phyloP scores from a whole-genome alignment of 176 grass and related monocot genomes.

The Avena eriantha region DNA sequence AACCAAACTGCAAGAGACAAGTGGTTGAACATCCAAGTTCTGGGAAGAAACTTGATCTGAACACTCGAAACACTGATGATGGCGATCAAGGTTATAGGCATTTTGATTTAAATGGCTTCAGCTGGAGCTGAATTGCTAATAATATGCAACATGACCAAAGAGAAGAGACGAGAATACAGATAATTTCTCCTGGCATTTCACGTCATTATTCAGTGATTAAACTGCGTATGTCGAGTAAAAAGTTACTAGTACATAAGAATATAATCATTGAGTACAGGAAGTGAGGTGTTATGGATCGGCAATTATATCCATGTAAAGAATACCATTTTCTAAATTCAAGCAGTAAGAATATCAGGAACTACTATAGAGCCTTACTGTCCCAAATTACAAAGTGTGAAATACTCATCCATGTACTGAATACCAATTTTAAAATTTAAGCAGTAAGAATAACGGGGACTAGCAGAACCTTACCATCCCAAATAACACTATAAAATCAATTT shows the following conservation, averaged over 20 bases:
- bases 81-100: constrained; percentile 65
- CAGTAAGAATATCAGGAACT: background rate
- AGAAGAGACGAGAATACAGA: constrained; percentile 34
- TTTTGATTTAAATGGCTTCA: constrained; percentile 94
- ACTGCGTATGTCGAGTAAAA: background rate
- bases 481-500: constrained; percentile 1
- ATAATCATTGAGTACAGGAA: constrained; percentile 15
- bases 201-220: constrained; percentile 13
- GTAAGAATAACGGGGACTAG: background rate
- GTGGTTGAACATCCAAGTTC: constrained; percentile 49
- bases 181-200: constrained; percentile 32
- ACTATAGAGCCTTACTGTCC: background rate
- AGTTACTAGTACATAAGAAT: constrained; percentile 10
- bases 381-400: background rate
- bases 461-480: background rate
- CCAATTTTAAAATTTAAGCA: background rate
- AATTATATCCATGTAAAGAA: constrained; percentile 24
- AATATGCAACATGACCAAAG: constrained; percentile 40
- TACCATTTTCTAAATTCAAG: background rate
- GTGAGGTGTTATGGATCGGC: background rate
- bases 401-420: constrained; percentile 9
- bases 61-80: constrained; percentile 70
- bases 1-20: constrained; percentile 50
- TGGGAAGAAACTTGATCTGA: constrained; percentile 70
- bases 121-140: constrained; percentile 77